These are phyloP conservation scores for Plantago lanceolata DNA, from an alignment of 305 asterid genomes.

Conservation along the genomic window DNA sequence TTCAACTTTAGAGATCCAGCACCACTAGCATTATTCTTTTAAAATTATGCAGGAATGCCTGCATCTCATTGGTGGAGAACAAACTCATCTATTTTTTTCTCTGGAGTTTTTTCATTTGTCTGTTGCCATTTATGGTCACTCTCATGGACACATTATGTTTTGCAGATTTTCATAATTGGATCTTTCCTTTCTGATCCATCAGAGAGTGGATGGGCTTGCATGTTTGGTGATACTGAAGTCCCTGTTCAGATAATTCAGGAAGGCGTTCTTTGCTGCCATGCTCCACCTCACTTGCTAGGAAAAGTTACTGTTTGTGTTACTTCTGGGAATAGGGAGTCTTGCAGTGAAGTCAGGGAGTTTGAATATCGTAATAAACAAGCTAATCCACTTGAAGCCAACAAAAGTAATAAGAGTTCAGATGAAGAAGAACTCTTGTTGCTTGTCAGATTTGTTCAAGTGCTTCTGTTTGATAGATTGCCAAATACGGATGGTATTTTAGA, in stretches of 20 bases:
- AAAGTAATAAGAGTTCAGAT: slow-evolving; percentile 49
- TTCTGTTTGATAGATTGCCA: slow-evolving; percentile 46
- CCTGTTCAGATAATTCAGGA: slow-evolving; percentile 81
- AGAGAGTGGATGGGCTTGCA: slow-evolving; percentile 75
- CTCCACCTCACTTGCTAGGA: slow-evolving; percentile 75
- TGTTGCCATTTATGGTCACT: slow-evolving; percentile 18
- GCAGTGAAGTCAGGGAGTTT: slow-evolving; percentile 85
- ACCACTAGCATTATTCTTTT: too few species aligned
- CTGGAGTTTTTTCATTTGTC: slow-evolving; percentile 9
- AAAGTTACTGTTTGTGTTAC: slow-evolving; percentile 72
- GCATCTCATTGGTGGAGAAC: too few species aligned
- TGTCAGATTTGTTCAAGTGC: slow-evolving; percentile 72
- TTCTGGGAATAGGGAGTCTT: slow-evolving; percentile 76
- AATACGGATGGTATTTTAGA: slow-evolving; percentile 54
- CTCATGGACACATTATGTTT: slow-evolving; percentile 13
- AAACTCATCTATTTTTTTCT: not conserved
- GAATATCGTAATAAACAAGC: slow-evolving; percentile 56
- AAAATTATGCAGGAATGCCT: too few species aligned
- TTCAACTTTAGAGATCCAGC: too few species aligned
- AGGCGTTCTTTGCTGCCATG: slow-evolving; percentile 80
- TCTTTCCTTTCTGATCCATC: slow-evolving; percentile 75
- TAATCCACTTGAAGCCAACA: slow-evolving; percentile 42
- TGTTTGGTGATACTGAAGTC: slow-evolving; percentile 93
- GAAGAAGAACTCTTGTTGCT: slow-evolving; percentile 80
- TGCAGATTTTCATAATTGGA: slow-evolving; percentile 84